Percentiles rank a stretch among this genome's conserved stretches.
These are phyloP conservation scores for Hypoxylon rickii DNA, from an alignment of 495 filamentous ascomycete genomes.

Conservation along the genomic window DNA sequence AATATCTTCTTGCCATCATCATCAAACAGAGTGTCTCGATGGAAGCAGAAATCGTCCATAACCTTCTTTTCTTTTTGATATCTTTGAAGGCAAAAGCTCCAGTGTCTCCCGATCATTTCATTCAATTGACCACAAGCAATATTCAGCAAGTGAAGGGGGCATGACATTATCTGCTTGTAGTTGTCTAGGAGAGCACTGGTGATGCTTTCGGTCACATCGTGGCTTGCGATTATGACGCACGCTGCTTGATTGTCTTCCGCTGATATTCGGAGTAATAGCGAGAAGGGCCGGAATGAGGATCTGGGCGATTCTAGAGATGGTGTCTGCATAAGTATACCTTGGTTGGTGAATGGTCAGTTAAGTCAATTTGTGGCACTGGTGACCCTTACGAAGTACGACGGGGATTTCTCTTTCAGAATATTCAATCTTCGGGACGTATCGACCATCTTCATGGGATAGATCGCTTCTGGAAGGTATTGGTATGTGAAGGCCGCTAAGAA, in stretches of 20 bases:
- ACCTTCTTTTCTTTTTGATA: not conserved
- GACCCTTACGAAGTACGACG: not conserved
- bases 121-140: slow-evolving; percentile 1
- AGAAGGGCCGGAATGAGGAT: not conserved
- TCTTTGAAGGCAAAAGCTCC: not conserved
- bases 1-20: not conserved
- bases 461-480: not conserved
- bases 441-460: slow-evolving; percentile 4
- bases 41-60: slow-evolving; percentile 2
- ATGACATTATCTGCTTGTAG: not conserved
- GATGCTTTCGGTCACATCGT: not conserved
- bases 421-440: not conserved
- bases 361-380: not conserved
- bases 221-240: not conserved
- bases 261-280: slow-evolving; percentile 4
- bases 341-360: not conserved
- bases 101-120: not conserved
- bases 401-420: not conserved
- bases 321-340: slow-evolving; percentile 4
- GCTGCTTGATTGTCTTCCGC: not conserved
- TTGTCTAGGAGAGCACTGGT: not conserved
- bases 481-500: slow-evolving; percentile 2
- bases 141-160: slow-evolving; percentile 3
- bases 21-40: not conserved
- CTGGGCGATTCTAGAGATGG: not conserved